phyloP scores from a whole-genome alignment of 2,329 filamentous ascomycete genomes.

The Acrodontium crateriforme region DNA sequence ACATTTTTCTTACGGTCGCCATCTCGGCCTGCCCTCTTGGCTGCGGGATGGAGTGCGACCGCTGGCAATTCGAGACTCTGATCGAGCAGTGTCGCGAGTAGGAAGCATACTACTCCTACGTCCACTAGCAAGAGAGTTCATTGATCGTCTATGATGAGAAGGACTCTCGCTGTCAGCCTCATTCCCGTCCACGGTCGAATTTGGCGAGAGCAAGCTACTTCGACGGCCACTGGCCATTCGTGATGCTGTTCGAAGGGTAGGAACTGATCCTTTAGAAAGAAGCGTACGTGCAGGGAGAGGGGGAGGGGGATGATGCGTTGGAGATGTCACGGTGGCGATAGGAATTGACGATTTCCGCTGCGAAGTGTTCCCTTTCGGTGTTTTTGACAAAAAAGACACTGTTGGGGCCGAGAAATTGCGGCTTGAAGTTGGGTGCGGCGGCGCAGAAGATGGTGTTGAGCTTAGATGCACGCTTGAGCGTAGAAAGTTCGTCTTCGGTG shows the following conservation, averaged over 20 bases:
- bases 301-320: too few relatives aligned
- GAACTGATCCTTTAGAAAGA: constrained; percentile 7
- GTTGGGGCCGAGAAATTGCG: constrained; percentile 5
- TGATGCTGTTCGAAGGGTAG: constrained; percentile 8
- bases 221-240: constrained; percentile 7
- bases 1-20: too few relatives aligned
- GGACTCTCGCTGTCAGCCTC: constrained; percentile 18
- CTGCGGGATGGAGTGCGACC: too few relatives aligned
- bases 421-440: constrained; percentile 3
- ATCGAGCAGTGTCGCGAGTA: constrained; percentile 7
- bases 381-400: constrained; percentile 9
- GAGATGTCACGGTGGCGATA: constrained; percentile 7
- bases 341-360: constrained; percentile 14
- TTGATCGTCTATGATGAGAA: constrained; percentile 8
- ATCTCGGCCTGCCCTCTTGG: too few relatives aligned
- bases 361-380: constrained; percentile 1
- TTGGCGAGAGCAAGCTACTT: constrained; percentile 12
- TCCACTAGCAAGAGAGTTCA: constrained; percentile 9
- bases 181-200: constrained; percentile 9
- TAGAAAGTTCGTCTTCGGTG: constrained; percentile 16
- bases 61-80: too few relatives aligned
- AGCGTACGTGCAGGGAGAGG: constrained; percentile 4
- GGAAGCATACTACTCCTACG: constrained; percentile 11
- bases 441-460: neutral
- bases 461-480: constrained; percentile 6